Conservation (phyloP, 2,329 filamentous ascomycete genomes). For the Aspergillus costaricaensis region DNA sequence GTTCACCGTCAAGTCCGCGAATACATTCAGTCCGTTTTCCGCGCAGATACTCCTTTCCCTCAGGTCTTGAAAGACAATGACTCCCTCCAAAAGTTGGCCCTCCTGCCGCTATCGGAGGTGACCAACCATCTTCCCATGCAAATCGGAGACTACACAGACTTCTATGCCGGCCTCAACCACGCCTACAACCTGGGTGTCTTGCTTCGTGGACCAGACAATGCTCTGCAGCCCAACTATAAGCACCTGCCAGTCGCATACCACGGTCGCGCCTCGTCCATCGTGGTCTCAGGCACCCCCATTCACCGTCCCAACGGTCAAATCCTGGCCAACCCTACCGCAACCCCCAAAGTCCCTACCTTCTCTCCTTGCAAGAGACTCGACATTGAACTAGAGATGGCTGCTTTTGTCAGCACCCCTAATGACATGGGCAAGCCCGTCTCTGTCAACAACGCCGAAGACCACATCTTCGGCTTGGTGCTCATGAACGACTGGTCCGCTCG, state of each 20-base stretch:
- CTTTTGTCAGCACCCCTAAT: constrained; percentile 69
- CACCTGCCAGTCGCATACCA: constrained; percentile 82
- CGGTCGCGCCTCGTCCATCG: constrained; percentile 72
- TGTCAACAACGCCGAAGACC: constrained; percentile 66
- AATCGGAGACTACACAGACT: constrained; percentile 83
- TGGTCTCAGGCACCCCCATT: constrained; percentile 72
- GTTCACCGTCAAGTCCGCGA: constrained; percentile 69
- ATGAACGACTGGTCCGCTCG: constrained; percentile 87
- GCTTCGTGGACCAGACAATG: constrained; percentile 71
- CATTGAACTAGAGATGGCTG: constrained; percentile 78
- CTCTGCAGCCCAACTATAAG: constrained; percentile 78
- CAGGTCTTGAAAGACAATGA: constrained; percentile 65
- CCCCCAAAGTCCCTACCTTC: constrained; percentile 64
- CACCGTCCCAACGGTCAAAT: constrained; percentile 76
- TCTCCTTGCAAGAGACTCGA: constrained; percentile 68
- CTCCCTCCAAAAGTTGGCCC: constrained; percentile 56
- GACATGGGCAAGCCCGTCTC: constrained; percentile 64
- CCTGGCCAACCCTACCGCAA: constrained; percentile 62
- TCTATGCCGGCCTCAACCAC: constrained; percentile 79
- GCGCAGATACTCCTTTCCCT: constrained; percentile 59
- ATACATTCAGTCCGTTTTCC: constrained; percentile 68
- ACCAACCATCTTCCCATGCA: constrained; percentile 72
- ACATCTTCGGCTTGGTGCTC: constrained; percentile 76
- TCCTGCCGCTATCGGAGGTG: constrained; percentile 62
- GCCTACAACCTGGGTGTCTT: constrained; percentile 71